Evolutionary conservation across 257 asterid species (phyloP), one percentile per base, ranked within the genome.

Genomic region (Mentha longifolia): DNA sequence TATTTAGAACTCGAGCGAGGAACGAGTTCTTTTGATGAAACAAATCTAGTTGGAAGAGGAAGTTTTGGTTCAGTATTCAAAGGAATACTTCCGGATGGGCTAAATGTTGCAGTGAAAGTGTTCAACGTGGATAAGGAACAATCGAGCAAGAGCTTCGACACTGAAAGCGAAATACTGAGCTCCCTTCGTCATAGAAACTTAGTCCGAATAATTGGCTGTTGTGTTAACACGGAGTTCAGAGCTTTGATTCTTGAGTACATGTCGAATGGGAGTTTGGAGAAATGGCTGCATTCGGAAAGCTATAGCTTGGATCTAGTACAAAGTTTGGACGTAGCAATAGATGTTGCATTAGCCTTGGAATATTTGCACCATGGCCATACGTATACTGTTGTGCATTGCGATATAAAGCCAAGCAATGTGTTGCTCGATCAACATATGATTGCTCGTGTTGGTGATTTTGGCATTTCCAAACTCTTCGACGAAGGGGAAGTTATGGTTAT

Each of bases 61-160:
- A 22, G 60, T 4, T 54, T 22, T 22, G 33, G 60, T 22, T 54
- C 60, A 1, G 60, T 54, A 3, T 54, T 20, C n/a, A 54, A 54
- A 54, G 60, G 33, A 54, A 22, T 10, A 3, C 60, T 54, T 20
- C 3, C 14, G 11, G 75, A 80, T 37, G 82, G 82, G 17, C 22
- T 74, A 51, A 25, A 28, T 13, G 66, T 81, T 41, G 85, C 82
- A 13, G 78, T 74, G 5, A 81, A 81, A 47, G 82, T 81, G 20
- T 81, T 81, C 37, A 77, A 81, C 58, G 17, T 56, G 25, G 65
- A 71, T 1, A 19, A 46, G 5, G 82, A 77, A 70, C 62, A 70
- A 39, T 72, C 70, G 1, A 10, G 17, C 30, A 71, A 71, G 59
- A 81, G 85, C 43, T 81, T 81, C 56, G 78, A 74, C 14, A 49